Base-by-base conservation (phyloP, 306 rosid genomes). In the Luffa aegyptiaca region DNA sequence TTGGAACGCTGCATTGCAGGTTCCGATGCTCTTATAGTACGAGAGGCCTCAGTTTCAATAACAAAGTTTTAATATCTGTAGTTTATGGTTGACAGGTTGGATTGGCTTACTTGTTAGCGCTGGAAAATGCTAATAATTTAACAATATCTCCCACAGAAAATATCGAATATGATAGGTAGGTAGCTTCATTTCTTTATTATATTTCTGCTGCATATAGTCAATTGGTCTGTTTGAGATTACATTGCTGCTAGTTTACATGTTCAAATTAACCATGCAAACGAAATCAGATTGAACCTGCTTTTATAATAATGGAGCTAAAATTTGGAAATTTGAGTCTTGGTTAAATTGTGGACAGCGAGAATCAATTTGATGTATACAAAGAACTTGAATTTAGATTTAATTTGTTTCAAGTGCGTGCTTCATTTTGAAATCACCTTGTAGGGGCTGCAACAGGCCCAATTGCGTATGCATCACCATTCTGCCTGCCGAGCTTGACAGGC, bases 141-240 rank as follows among this genome's bases (percentile, higher is more conserved):
- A 72, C 5, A 57, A 84, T 91, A 80, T 84, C 97, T 84, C 92
- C 93, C 31, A 79, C 78, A 21, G 96, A 92, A 82, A 92, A 91
- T 87, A 93, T 95, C 78, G 98, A 95, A 84, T 95, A 92, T 85
- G 97, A 95, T 76, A 82, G 93, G 98, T 95, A 82, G 69, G 92
- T 79, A 81, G 77, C 81, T 80, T 17, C 39, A 37, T 45, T 77
- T 46, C 14, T 77, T 76, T 13, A 48, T 72, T 48, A 72, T 72
- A 46, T 36, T 72, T 72, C 58, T 72, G 42, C 77, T 26, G 20
- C 39, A 12, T 45, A 26, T 26, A 26, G 18, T 69, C 75, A 69
- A 69, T 10, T 42, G 75, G 53, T 44, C 37, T n/a, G 17, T 69
- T 18, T 21, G 53, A 69, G 75, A 44, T 20, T 4, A 5, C 55